These are phyloP conservation scores for Carpinus viminea DNA, from an alignment of 306 rosid species.

Conservation along the genomic window DNA sequence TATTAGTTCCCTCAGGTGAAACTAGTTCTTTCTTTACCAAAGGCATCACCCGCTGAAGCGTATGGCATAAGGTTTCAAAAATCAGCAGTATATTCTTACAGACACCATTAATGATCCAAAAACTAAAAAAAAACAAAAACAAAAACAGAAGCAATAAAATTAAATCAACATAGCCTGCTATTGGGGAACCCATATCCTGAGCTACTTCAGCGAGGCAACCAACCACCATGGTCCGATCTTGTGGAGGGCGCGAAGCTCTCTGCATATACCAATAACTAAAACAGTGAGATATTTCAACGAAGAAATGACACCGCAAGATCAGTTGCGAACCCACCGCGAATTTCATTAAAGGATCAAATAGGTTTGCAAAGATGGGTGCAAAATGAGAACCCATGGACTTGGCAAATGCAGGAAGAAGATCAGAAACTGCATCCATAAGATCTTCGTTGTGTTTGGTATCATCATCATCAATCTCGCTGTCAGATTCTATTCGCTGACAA, in stretches of 20 bases:
- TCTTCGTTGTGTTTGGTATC: slow-evolving; percentile 82
- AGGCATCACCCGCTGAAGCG: slow-evolving; percentile 81
- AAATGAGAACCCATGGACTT: slow-evolving; percentile 94
- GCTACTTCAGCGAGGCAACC: slow-evolving; percentile 99
- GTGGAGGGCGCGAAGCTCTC: slow-evolving; percentile 86
- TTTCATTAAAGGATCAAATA: slow-evolving; percentile 89
- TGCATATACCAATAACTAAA: slow-evolving; percentile 47
- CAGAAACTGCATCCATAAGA: slow-evolving; percentile 97
- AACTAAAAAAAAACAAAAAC: neutral
- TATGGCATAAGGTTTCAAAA: slow-evolving; percentile 30
- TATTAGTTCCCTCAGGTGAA: slow-evolving; percentile 88
- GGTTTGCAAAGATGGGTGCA: slow-evolving; percentile 79
- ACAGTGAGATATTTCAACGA: slow-evolving; percentile 7
- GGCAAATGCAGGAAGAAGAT: slow-evolving; percentile 94
- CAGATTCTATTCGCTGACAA: slow-evolving; percentile 82
- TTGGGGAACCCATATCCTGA: slow-evolving; percentile 98
- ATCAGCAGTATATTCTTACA: slow-evolving; percentile 20
- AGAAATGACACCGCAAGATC: neutral
- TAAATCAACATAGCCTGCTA: slow-evolving; percentile 83
- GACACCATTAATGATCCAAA: slow-evolving; percentile 1
- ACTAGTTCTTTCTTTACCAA: slow-evolving; percentile 80
- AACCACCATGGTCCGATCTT: slow-evolving; percentile 98
- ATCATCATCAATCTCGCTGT: slow-evolving; percentile 81
- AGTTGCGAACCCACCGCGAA: slow-evolving; percentile 65
- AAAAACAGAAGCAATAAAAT: slow-evolving; percentile 15